Conservation (phyloP, 2,329 filamentous ascomycete genomes). For the Aspergillus persii region DNA sequence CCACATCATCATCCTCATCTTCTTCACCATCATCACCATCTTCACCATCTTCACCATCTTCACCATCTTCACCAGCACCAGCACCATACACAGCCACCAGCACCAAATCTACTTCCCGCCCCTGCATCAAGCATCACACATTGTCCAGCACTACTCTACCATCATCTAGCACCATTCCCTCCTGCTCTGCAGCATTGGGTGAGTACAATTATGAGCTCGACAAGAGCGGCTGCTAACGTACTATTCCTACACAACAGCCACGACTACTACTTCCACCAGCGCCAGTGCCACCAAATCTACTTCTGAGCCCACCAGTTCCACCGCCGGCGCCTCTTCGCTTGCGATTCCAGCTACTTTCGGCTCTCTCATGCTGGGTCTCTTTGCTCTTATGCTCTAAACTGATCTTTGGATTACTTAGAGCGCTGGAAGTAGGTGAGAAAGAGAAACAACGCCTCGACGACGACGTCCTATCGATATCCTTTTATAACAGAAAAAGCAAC, state of each 20-base stretch:
- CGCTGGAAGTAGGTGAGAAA: not conserved
- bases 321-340: constrained; percentile 27
- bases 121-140: constrained; percentile 18
- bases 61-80: constrained; percentile 6
- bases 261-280: constrained; percentile 10
- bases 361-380: constrained; percentile 27
- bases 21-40: constrained; percentile 6
- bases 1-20: constrained; percentile 6
- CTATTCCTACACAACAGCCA: not conserved
- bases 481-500: not conserved
- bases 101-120: constrained; percentile 11
- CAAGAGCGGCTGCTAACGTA: constrained; percentile 10
- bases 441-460: not conserved
- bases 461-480: not conserved
- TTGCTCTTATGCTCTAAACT: constrained; percentile 25
- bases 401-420: not conserved
- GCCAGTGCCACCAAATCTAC: constrained; percentile 11
- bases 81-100: constrained; percentile 3
- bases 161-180: constrained; percentile 23
- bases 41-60: constrained; percentile 5
- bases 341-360: constrained; percentile 28
- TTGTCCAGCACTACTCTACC: constrained; percentile 5
- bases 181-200: constrained; percentile 25
- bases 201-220: constrained; percentile 16
- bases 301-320: constrained; percentile 22